Evolutionary conservation across 331 rosid genomes (phyloP).

Genomic region (Pyrus hybrid): DNA sequence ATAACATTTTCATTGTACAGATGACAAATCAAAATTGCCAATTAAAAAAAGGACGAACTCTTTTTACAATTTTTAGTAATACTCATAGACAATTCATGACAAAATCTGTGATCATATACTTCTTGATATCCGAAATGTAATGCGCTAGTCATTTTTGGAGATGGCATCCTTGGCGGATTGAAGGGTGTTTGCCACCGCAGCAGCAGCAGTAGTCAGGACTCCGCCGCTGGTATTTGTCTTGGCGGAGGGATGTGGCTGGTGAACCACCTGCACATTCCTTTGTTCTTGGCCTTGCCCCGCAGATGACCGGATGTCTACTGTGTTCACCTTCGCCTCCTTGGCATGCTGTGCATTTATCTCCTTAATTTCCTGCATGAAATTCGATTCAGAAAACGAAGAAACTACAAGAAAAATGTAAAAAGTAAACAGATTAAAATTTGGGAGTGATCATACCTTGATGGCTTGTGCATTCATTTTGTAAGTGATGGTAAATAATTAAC

Average conservation of each 20-base stretch:
- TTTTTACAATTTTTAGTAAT: neutral
- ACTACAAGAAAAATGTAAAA: neutral
- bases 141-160: slow-evolving; percentile 20
- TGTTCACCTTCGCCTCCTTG: slow-evolving; percentile 35
- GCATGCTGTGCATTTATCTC: slow-evolving; percentile 12
- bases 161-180: slow-evolving; percentile 54
- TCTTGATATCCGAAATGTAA: no score
- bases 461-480: slow-evolving; percentile 39
- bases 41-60: neutral
- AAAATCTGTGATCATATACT: neutral
- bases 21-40: neutral
- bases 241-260: slow-evolving; percentile 23
- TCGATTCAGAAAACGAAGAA: neutral
- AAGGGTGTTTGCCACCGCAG: slow-evolving; percentile 40
- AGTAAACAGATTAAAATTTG: neutral
- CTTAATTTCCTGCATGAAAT: slow-evolving; percentile 19
- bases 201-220: slow-evolving; percentile 44
- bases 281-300: slow-evolving; percentile 35
- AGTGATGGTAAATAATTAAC: neutral
- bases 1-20: neutral
- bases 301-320: slow-evolving; percentile 42
- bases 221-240: slow-evolving; percentile 38
- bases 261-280: slow-evolving; percentile 50
- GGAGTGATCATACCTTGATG: slow-evolving; percentile 24
- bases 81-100: neutral